Percentiles rank a stretch among this genome's conserved stretches.
These are phyloP conservation scores for Puccinia brachypodii DNA, from an alignment of 1,284 basidiomycete genomes.

Conservation along the genomic window DNA sequence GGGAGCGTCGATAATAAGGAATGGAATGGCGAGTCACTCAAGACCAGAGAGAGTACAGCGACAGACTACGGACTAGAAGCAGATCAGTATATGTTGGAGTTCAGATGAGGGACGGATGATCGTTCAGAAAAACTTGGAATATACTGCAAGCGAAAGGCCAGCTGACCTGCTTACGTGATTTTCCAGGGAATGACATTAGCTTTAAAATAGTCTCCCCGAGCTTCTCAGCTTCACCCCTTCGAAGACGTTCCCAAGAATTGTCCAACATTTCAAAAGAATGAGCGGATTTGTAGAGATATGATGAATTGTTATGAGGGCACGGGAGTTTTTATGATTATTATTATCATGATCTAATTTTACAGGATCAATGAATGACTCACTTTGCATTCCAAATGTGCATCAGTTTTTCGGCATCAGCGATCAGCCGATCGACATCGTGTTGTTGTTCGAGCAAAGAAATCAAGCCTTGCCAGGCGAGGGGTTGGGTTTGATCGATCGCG, in stretches of 20 bases:
- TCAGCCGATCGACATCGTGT: constrained; percentile 8
- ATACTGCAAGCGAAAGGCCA: background rate
- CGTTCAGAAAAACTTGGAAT: background rate
- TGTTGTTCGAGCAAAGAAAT: constrained; percentile 23
- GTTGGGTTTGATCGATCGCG: constrained; percentile 21
- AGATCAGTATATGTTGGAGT: constrained; percentile 8
- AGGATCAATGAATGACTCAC: background rate
- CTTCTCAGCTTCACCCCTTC: constrained; percentile 42
- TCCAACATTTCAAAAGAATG: too few species aligned
- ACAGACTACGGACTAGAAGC: constrained; percentile 63
- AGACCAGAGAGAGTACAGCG: constrained; percentile 67
- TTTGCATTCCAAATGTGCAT: constrained; percentile 42
- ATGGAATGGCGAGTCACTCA: constrained; percentile 74
- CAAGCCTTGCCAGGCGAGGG: constrained; percentile 45
- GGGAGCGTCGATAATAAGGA: constrained; percentile 68
- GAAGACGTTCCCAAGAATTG: background rate
- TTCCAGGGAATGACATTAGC: constrained; percentile 23
- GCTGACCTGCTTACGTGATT: constrained; percentile 42
- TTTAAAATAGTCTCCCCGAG: constrained; percentile 35
- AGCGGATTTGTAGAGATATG: background rate
- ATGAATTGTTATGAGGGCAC: too few species aligned
- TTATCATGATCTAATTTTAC: background rate
- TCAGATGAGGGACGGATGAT: background rate
- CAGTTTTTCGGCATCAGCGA: constrained; percentile 1
- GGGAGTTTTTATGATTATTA: background rate